A percentile compares a stretch with the other conserved stretches of the same genome.
These are phyloP conservation scores for Pichia ethanolica DNA, from an alignment of 805 yeast genomes.

Conservation along the genomic window DNA sequence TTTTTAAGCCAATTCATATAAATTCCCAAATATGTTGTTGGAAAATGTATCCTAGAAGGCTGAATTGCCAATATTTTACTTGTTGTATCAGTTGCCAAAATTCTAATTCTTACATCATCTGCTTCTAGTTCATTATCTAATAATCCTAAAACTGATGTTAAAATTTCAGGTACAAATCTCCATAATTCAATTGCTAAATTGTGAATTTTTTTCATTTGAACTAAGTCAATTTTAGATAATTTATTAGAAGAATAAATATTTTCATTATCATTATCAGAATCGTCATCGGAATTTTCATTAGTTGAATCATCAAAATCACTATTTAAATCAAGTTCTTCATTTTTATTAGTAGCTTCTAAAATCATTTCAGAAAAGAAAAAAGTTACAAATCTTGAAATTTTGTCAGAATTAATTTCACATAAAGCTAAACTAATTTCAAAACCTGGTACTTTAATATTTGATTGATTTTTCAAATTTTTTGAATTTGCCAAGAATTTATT, in stretches of 20 bases:
- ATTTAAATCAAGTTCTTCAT: slow-evolving; percentile 54
- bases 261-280: slow-evolving; percentile 41
- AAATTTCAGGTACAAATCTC: slow-evolving; percentile 68
- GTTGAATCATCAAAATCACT: slow-evolving; percentile 21
- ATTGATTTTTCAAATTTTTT: slow-evolving; percentile 14
- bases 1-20: slow-evolving; percentile 72
- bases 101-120: slow-evolving; percentile 53
- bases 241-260: slow-evolving; percentile 2
- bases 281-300: slow-evolving; percentile 13
- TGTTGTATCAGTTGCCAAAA: slow-evolving; percentile 64
- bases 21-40: slow-evolving; percentile 47
- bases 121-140: slow-evolving; percentile 76
- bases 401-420: slow-evolving; percentile 63
- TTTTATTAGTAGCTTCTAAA: slow-evolving; percentile 37
- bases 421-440: slow-evolving; percentile 58
- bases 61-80: slow-evolving; percentile 52
- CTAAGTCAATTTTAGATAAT: slow-evolving; percentile 13
- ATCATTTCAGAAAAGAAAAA: slow-evolving; percentile 73
- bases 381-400: slow-evolving; percentile 68
- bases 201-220: slow-evolving; percentile 55
- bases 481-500: slow-evolving; percentile 47
- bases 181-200: slow-evolving; percentile 59
- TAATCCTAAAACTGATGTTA: slow-evolving; percentile 68
- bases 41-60: slow-evolving; percentile 50
- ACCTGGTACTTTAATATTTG: slow-evolving; percentile 39